Base-by-base conservation (phyloP, 495 filamentous ascomycete species). In the Aspergillus haitiensis region DNA sequence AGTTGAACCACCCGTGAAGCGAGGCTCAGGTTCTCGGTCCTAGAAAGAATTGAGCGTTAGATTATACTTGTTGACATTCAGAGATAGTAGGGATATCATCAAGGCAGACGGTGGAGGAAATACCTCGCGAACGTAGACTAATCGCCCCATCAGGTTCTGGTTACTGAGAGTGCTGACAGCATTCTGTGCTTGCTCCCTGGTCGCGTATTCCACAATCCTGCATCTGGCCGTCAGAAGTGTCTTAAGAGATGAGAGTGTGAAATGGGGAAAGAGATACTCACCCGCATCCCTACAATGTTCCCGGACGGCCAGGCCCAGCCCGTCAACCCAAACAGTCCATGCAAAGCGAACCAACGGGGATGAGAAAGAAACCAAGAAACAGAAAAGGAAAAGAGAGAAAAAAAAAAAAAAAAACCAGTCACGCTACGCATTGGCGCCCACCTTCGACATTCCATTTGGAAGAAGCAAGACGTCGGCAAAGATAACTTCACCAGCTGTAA, bases 381-480 rank as follows among this genome's bases (percentile, higher is more conserved):
- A 80, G 77, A 81, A 82, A 80, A 77, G 80, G 82, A 83, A 80
- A 78, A 78, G 79, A 85, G 80, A 64, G 54, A 68, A 27, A 27
- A 27, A 27, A 3, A 27, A 27, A 61, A 67, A 72, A 75, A 69
- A 69, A 64, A 86, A 84, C 87, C 88, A 91, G 85, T 86, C 90
- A 86, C 84, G 85, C 85, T 87, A 92, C 85, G 86, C 84, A 85
- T 91, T 90, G 87, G 86, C 86, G 90, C 92, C 91, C 92, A 97
- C 94, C 95, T 98, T 98, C 90, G 93, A 97, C 94, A 98, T 98
- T 92, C 94, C 94, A 86, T 98, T 98, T 73, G 95, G 95, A 92
- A 98, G 92, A 77, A 96, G 84, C 77, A 98, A 88, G 71, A 98
- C 93, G 85, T 98, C 94, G 86, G 94, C 94, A 80, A 95, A 98